Evolutionary conservation across 495 filamentous ascomycete genomes (phyloP), one percentile per base, ranked within the genome.

Genomic region (Xylaria intraflava): DNA sequence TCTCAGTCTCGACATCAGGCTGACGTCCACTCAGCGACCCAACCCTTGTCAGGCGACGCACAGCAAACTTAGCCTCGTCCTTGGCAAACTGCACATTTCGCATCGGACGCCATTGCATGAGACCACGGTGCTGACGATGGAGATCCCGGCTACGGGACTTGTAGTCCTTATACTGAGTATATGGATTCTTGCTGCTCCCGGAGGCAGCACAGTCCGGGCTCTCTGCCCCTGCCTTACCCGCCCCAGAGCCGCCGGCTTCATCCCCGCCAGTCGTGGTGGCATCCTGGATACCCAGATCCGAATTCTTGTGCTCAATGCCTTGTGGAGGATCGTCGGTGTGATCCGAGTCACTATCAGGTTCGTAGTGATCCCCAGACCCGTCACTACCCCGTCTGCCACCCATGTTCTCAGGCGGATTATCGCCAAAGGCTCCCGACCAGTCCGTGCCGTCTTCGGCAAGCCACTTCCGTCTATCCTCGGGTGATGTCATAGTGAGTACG

Each of bases 351-450:
- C 65, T 64, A 33, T 68, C 69, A 0, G 67, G 65, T 36, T 74
- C 51, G 20, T 72, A 62, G 20, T 68, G 60, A 27, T 72, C 71
- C 36, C 76, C 73, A 6, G 70, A 57, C 41, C 71, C 66, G 24
- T 67, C 72, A 29, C 74, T 67, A 9, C 76, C 65, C 6, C 71
- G 71, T 7, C 66, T 71, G 4, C 78, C 77, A 11, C 36, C 46
- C 58, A 71, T 54, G 17, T 74, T 10, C 17, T 68, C 60, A 6
- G 65, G 67, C 0, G 85, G 83, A 59, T 90, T 81, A 51, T 81
- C 65, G 0, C 81, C 76, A 50, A 96, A 96, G 0, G 90, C 88
- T n/a, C 87, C 88, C 36, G 77, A 83, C 92, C 91, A 96, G 66
- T 96, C 89, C 16, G 82, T 82, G 3, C 92, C 92, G 48, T 87